Conservation (phyloP, 164 flowering plant species). For the Umbellularia californica region DNA sequence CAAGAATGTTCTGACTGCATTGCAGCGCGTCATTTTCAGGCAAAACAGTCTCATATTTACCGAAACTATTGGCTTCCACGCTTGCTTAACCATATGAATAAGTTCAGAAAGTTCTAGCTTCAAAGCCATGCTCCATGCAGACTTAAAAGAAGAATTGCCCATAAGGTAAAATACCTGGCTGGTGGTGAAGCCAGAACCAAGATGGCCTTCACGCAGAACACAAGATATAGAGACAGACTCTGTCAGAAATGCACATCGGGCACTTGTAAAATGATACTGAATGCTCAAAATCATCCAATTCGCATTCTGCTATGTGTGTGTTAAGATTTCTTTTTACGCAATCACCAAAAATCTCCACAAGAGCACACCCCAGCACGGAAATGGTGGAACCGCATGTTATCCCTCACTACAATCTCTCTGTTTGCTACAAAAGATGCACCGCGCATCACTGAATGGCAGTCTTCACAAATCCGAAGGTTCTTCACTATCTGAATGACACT, state of each 20-base stretch:
- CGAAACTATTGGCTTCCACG: no score
- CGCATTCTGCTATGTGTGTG: not conserved
- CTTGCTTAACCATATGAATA: no score
- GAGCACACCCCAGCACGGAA: slow-evolving; percentile 23
- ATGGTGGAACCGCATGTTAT: slow-evolving; percentile 25
- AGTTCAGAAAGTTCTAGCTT: no score
- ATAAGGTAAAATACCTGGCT: not conserved
- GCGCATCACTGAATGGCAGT: slow-evolving; percentile 23
- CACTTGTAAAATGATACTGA: no score
- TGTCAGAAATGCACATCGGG: not conserved
- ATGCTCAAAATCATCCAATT: not conserved
- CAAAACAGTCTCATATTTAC: no score
- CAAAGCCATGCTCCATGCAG: no score
- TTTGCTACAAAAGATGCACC: slow-evolving; percentile 15
- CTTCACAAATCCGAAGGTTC: slow-evolving; percentile 26
- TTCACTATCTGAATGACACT: slow-evolving; percentile 18
- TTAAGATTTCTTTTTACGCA: slow-evolving; percentile 1
- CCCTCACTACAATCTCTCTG: slow-evolving; percentile 22
- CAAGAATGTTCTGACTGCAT: no score
- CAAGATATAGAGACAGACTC: not conserved
- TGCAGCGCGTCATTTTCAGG: no score
- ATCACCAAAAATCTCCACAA: slow-evolving; percentile 26
- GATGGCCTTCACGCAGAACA: not conserved
- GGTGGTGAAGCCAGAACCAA: not conserved
- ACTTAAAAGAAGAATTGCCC: not conserved